Conservation (phyloP, 805 yeast species). For the Saccharomycopsis selenospora region DNA sequence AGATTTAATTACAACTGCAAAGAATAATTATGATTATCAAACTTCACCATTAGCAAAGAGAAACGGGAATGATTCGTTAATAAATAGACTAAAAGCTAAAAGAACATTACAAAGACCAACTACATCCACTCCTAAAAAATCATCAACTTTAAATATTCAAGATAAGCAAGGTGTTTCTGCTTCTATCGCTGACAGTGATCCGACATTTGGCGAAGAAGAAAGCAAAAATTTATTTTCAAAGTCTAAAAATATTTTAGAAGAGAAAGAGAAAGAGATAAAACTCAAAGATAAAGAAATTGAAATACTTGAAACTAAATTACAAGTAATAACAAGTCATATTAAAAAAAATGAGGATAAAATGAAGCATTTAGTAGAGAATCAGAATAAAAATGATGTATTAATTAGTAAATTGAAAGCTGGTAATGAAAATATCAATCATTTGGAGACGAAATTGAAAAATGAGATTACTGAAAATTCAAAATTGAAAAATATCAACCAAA, state of each 20-base stretch:
- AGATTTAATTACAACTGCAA: no score
- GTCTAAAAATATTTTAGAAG: neutral
- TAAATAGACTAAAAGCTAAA: neutral
- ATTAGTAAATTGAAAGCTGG: neutral
- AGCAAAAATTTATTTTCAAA: neutral
- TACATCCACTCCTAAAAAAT: neutral
- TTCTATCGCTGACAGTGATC: neutral
- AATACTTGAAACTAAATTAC: neutral
- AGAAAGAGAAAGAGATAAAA: neutral
- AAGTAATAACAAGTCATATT: neutral
- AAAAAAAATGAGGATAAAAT: neutral
- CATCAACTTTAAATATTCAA: neutral
- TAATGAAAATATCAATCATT: neutral
- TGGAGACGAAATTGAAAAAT: neutral
- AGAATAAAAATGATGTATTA: neutral
- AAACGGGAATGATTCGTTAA: neutral
- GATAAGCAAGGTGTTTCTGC: neutral
- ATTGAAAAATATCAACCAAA: slow-evolving; percentile 3
- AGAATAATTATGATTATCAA: no score
- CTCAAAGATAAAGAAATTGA: neutral
- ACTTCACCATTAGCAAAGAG: neutral
- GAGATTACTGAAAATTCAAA: neutral
- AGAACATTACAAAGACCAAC: neutral
- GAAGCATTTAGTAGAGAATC: neutral
- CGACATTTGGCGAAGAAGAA: neutral